phyloP scores from a whole-genome alignment of 352 stramenopile species.

The Phytophthora cryptogea region DNA sequence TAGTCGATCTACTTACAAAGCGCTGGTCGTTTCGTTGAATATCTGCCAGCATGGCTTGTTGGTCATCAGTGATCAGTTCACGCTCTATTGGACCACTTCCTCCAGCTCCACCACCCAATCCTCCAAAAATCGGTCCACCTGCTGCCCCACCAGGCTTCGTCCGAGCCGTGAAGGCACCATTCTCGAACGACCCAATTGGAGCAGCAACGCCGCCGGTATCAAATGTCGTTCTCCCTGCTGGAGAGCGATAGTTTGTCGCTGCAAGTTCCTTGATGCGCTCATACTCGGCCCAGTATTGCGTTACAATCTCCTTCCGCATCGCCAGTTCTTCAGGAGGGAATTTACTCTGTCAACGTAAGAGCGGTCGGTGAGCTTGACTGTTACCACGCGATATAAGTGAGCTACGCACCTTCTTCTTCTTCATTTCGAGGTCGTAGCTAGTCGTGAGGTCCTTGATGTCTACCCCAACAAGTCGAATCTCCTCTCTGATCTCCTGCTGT shows the following conservation, averaged over 20 bases:
- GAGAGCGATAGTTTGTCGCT: constrained; percentile 57
- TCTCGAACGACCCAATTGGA: constrained; percentile 66
- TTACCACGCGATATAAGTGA: not conserved
- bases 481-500: constrained; percentile 82
- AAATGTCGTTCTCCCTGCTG: constrained; percentile 48
- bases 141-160: constrained; percentile 23
- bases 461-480: constrained; percentile 71
- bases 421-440: constrained; percentile 72
- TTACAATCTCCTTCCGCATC: constrained; percentile 80
- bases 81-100: constrained; percentile 34
- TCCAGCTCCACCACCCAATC: constrained; percentile 32
- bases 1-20: constrained; percentile 56
- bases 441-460: constrained; percentile 77
- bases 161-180: constrained; percentile 54
- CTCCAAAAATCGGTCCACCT: constrained; percentile 34
- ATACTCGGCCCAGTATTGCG: constrained; percentile 81
- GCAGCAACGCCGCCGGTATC: constrained; percentile 48
- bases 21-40: constrained; percentile 86
- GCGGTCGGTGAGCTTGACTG: not conserved
- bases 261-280: constrained; percentile 80
- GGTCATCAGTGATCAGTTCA: constrained; percentile 67
- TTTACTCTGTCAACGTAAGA: constrained; percentile 57
- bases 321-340: constrained; percentile 72
- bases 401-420: constrained; percentile 80
- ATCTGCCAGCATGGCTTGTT: constrained; percentile 67